Conservation (phyloP, 2,329 filamentous ascomycete species). For the Ambrosiella xylebori region DNA sequence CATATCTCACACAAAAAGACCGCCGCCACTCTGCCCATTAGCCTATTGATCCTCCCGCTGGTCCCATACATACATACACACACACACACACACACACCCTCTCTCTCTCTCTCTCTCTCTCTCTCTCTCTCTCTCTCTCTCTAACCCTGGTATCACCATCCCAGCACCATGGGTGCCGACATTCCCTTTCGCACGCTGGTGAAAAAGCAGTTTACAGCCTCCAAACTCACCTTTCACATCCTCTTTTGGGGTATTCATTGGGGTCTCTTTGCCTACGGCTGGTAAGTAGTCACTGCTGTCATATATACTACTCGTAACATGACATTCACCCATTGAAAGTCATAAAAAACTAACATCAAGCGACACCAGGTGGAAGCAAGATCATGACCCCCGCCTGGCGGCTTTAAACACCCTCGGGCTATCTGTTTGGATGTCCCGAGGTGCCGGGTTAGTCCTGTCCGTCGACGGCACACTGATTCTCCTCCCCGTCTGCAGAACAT, state of each 20-base stretch:
- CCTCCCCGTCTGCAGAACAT: slow-evolving; percentile 83
- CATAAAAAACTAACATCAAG: background rate
- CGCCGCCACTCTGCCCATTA: no score
- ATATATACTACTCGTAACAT: slow-evolving; percentile 15
- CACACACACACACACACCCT: no score
- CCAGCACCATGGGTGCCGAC: slow-evolving; percentile 22
- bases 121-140: no score
- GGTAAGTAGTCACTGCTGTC: slow-evolving; percentile 35
- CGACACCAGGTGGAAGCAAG: slow-evolving; percentile 60
- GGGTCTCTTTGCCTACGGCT: slow-evolving; percentile 64
- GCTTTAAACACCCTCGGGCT: slow-evolving; percentile 65
- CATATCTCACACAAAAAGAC: no score
- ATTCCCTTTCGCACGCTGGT: slow-evolving; percentile 28
- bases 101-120: no score
- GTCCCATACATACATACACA: no score
- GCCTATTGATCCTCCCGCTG: no score
- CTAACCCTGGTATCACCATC: no score
- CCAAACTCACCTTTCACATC: slow-evolving; percentile 63
- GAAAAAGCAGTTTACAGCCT: slow-evolving; percentile 48
- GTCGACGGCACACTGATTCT: slow-evolving; percentile 79
- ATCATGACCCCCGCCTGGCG: slow-evolving; percentile 46
- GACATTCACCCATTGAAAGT: background rate
- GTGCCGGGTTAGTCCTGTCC: slow-evolving; percentile 70
- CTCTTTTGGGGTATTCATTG: slow-evolving; percentile 68
- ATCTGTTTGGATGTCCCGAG: slow-evolving; percentile 93